Evolutionary conservation across 805 yeast genomes (phyloP), one percentile per base, ranked within the genome.

Genomic region (Groenewaldozyma tartarivorans): DNA sequence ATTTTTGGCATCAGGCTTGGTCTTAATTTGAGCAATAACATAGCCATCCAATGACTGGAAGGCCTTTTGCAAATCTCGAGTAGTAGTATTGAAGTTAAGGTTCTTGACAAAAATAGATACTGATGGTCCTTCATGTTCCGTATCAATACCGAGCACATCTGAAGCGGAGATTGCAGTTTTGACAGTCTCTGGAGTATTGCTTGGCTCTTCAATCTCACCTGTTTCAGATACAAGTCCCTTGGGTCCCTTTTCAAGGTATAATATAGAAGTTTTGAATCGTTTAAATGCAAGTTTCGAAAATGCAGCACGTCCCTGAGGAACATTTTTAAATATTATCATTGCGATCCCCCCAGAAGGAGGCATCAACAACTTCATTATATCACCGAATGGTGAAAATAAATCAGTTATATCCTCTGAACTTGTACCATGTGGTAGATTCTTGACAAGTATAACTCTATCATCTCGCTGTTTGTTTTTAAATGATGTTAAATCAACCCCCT

Each of bases 291-390:
- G 67, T 54, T 85, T 86, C 21, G 83, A 69, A 58, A 92, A 92
- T 1, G 97, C 97, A 3, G 84, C 70, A 62, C 96, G 78, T 2
- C 94, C 97, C 35, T 81, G 68, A 11, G 94, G 81, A 2, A 78
- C 64, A 58, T 83, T 90, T 53, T 87, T 70, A 61, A 79, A 88
- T 61, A 90, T 96, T 6, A 92, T 79, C 55, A 92, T 82, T 9
- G 97, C 96, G 52, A 92, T 86, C 0, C 96, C 87, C 6, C 96
- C 97, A 4, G 94, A 82, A 4, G 96, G 95, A 13, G 98, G 98
- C 86, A 92, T 83, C 47, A 92, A 63, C 15, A 87, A 68, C 51
- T 95, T 72, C 48, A 76, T 77, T 20, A 92, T 54, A 48, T 81
- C 81, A 40, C 98, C 98, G 60, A 74, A 77, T 30, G 79, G 79